Conservation (phyloP, 75 land plant species). For the Pseudotsuga menziesii region DNA sequence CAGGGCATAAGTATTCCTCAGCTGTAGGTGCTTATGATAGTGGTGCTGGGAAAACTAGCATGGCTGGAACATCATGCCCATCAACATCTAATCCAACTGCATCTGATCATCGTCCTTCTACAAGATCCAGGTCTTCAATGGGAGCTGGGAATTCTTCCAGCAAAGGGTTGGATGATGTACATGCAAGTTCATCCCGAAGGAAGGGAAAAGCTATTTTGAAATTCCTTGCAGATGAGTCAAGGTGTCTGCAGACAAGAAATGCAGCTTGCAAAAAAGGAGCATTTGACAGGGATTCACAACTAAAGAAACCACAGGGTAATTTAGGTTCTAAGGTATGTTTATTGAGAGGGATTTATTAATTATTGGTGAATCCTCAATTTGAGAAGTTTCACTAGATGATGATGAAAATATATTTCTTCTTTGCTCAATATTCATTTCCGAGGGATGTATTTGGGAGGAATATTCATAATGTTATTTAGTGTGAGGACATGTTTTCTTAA, state of each 20-base stretch:
- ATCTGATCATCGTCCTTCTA: constrained; percentile 66
- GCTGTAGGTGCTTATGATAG: neutral
- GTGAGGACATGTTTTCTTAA: no score
- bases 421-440: neutral
- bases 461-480: neutral
- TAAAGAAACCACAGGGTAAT: constrained; percentile 46
- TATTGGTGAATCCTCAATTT: no score
- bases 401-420: neutral
- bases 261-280: constrained; percentile 82
- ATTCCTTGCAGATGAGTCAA: constrained; percentile 45
- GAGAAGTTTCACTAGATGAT: no score
- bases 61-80: constrained; percentile 23
- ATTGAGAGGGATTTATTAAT: no score
- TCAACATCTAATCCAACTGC: constrained; percentile 43
- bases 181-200: constrained; percentile 56
- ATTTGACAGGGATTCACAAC: constrained; percentile 51
- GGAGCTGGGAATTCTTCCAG: constrained; percentile 38
- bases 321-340: constrained; percentile 53
- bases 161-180: constrained; percentile 32
- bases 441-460: neutral
- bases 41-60: constrained; percentile 20
- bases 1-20: neutral
- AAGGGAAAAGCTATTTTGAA: constrained; percentile 79
- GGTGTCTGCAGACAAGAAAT: constrained; percentile 92
- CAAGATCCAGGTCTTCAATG: constrained; percentile 72